phyloP scores from a whole-genome alignment of 306 rosid genomes.

The Hippophae gyantsensis region DNA sequence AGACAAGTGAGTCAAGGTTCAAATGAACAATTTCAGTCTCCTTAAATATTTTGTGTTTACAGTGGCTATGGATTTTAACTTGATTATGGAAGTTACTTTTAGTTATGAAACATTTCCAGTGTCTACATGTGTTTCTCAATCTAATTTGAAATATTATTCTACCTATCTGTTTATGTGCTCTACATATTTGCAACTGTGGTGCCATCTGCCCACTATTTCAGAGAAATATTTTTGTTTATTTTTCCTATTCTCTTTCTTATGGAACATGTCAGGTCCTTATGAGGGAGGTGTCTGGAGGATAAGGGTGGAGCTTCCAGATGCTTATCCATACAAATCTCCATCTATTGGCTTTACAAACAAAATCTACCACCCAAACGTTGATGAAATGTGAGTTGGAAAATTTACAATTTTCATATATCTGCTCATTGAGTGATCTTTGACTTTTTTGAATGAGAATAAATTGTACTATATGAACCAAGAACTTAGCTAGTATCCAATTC shows the following conservation, averaged over 20 bases:
- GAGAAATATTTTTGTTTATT: not conserved
- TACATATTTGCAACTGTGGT: too few relatives aligned
- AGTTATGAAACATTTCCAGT: too few relatives aligned
- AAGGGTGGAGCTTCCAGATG: slow-evolving; percentile 77
- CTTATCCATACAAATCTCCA: slow-evolving; percentile 88
- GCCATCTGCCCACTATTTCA: too few relatives aligned
- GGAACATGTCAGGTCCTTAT: slow-evolving; percentile 59
- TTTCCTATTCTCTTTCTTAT: not conserved
- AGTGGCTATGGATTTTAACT: too few relatives aligned
- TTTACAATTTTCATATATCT: slow-evolving; percentile 8
- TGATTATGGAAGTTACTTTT: too few relatives aligned
- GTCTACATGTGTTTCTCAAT: too few relatives aligned
- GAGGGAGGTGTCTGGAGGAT: slow-evolving; percentile 80
- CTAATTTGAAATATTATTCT: too few relatives aligned
- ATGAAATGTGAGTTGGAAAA: slow-evolving; percentile 62
- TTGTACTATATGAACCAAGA: too few relatives aligned
- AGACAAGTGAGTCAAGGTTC: too few relatives aligned
- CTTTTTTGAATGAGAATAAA: not conserved
- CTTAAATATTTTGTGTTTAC: too few relatives aligned
- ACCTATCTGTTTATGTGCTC: too few relatives aligned
- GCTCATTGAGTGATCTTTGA: slow-evolving; percentile 5
- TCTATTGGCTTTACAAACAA: slow-evolving; percentile 84
- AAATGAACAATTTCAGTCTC: too few relatives aligned
- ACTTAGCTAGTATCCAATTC: slow-evolving; percentile 1
- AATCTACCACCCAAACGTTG: slow-evolving; percentile 91